Conservation (phyloP, 106 monocot species). For the Apostasia ramifera region DNA sequence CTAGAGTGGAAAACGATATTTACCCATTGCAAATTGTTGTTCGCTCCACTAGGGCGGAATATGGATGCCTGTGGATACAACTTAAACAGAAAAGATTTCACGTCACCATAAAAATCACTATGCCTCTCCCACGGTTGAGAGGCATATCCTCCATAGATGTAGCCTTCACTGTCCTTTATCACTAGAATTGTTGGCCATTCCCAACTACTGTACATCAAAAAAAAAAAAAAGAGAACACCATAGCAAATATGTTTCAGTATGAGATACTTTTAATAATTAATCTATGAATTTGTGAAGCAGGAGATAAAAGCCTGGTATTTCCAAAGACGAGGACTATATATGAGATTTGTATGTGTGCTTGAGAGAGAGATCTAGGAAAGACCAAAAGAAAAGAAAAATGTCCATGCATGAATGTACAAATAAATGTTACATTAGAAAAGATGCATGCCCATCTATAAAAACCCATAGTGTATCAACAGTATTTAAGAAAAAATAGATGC, state of each 20-base stretch:
- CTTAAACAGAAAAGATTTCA: slow-evolving; percentile 90
- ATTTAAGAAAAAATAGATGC: too few relatives aligned
- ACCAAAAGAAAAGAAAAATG: not conserved
- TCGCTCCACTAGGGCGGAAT: slow-evolving; percentile 78
- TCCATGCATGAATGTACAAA: not conserved
- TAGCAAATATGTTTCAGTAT: not conserved
- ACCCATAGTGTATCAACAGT: too few relatives aligned
- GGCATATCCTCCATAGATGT: slow-evolving; percentile 85
- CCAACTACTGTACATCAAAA: slow-evolving; percentile 38
- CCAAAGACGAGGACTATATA: too few relatives aligned
- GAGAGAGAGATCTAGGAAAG: too few relatives aligned
- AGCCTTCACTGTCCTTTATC: slow-evolving; percentile 81
- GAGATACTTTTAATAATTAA: too few relatives aligned
- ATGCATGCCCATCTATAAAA: too few relatives aligned
- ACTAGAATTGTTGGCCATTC: slow-evolving; percentile 69
- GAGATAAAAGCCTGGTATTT: too few relatives aligned
- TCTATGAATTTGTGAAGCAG: too few relatives aligned
- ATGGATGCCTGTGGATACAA: slow-evolving; percentile 79
- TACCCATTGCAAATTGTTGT: slow-evolving; percentile 96
- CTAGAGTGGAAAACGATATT: not conserved
- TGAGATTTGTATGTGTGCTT: too few relatives aligned
- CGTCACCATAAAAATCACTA: slow-evolving; percentile 92
- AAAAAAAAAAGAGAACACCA: not conserved
- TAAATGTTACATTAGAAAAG: not conserved
- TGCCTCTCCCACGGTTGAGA: slow-evolving; percentile 96